phyloP scores from a whole-genome alignment of 768 basidiomycete genomes.

The Tubosaeta sp. region DNA sequence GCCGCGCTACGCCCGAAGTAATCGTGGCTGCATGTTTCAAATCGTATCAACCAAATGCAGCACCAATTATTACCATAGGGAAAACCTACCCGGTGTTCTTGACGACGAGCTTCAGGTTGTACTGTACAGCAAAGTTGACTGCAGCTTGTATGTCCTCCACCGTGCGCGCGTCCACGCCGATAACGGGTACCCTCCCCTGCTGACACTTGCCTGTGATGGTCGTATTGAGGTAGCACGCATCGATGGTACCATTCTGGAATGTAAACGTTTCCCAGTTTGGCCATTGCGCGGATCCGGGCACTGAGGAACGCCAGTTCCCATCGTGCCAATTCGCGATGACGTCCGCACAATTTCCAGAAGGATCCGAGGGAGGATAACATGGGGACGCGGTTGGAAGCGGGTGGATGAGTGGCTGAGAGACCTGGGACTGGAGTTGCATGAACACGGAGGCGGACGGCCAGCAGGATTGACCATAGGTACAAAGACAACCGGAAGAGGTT shows the following conservation, averaged over 20 bases:
- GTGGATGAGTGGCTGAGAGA: conserved; percentile 16
- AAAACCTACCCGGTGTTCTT: conserved; percentile 26
- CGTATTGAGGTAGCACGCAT: conserved; percentile 31
- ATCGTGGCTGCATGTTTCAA: conserved; percentile 29
- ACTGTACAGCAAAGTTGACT: conserved; percentile 19
- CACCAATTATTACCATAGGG: not conserved
- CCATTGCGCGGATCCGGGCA: conserved; percentile 28
- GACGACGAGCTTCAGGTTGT: conserved; percentile 22
- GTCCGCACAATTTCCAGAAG: conserved; percentile 36
- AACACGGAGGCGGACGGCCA: conserved; percentile 16
- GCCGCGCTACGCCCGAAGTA: conserved; percentile 40
- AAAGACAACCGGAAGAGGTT: conserved; percentile 4
- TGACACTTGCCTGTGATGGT: conserved; percentile 17
- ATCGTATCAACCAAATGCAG: too few relatives aligned
- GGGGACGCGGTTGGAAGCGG: conserved; percentile 15
- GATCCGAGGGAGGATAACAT: conserved; percentile 14
- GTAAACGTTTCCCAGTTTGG: conserved; percentile 17
- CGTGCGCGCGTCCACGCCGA: conserved; percentile 23
- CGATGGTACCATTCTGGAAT: conserved; percentile 43
- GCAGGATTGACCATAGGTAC: too few relatives aligned
- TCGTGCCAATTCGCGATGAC: conserved; percentile 27
- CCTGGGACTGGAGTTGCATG: conserved; percentile 11
- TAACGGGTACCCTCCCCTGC: conserved; percentile 23
- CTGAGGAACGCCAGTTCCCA: conserved; percentile 39
- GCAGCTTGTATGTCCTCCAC: conserved; percentile 24